phyloP scores from a whole-genome alignment of 192 early-diverging fungal genomes.

The Mortierella alpina region DNA sequence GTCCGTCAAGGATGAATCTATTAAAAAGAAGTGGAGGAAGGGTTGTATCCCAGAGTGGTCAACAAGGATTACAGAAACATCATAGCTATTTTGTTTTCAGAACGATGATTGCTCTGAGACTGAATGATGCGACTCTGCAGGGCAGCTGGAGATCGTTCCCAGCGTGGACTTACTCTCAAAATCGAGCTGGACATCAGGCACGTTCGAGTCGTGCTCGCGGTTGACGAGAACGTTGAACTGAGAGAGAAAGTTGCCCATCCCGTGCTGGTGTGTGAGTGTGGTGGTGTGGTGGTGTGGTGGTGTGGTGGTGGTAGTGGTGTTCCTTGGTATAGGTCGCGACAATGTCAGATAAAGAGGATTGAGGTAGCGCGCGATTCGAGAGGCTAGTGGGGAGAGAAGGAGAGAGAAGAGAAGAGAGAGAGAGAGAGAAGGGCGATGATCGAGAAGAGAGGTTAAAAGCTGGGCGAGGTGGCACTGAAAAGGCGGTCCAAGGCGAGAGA shows the following conservation, averaged over 20 bases:
- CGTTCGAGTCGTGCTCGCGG: conserved; percentile 34
- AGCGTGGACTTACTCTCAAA: conserved; percentile 63
- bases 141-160: not conserved
- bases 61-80: not conserved
- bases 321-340: too few relatives aligned
- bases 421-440: too few relatives aligned
- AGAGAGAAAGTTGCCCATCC: conserved; percentile 61
- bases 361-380: too few relatives aligned
- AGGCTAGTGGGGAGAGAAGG: too few relatives aligned
- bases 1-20: conserved; percentile 64
- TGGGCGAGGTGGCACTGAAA: too few relatives aligned
- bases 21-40: not conserved
- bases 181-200: conserved; percentile 68
- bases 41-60: not conserved
- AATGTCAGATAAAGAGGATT: too few relatives aligned
- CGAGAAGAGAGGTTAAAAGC: too few relatives aligned
- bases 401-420: too few relatives aligned
- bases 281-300: too few relatives aligned
- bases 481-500: too few relatives aligned
- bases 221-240: conserved; percentile 55
- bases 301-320: too few relatives aligned
- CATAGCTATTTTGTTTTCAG: not conserved
- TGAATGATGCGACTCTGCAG: not conserved
- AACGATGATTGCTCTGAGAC: not conserved
- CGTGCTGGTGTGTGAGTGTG: conserved; percentile 1